Base-by-base conservation (phyloP, 2,329 filamentous ascomycete genomes). In the Bimuria novae-zelandiae region DNA sequence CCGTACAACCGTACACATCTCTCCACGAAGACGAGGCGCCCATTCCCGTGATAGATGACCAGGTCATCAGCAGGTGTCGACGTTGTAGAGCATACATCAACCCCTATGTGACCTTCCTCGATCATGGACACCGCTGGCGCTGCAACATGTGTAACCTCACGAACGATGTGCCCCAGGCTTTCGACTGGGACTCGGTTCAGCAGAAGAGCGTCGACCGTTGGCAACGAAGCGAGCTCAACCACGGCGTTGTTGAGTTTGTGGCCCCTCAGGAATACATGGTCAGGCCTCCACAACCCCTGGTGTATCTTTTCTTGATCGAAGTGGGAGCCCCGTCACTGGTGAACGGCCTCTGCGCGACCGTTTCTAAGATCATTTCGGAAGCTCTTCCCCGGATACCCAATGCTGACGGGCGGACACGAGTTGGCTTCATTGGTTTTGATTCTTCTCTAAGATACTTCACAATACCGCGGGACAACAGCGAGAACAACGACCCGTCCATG, bases 181-280 rank as follows among this genome's bases (percentile, higher is more conserved):
- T 99, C 63, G 94, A 99, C 73, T 99, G 94, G 94, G 94, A 99
- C 76, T 88, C 91, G 29, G 88, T 90, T 39, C 82, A 92, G 49
- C 93, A 97, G 76, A 92, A 96, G 79, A 89, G 86, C 47, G 88
- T 95, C 45, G 93, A 99, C 73, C 82, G 94, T 70, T 96, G 94
- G 89, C 88, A 95, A 73, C 84, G 94, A 64, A 84, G 91, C 33
- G 94, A 99, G 73, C 81, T 99, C 56, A 99, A 99, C 77, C 89
- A 97, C 71, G 84, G 92, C n/a, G 92, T 97, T 30, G 92, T 96
- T 55, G 94, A 99, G 71, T 99, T 97, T 70, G 90, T 99, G 62
- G 94, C 94, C 11, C 94, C 94, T 2, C 94, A 99, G 75, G 94
- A 99, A 76, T 99, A 99, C 77, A 99, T 99, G 94, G 94, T 99